Evolutionary conservation across 2,329 filamentous ascomycete genomes (phyloP), one percentile per base, ranked within the genome.

Genomic region (Arthrobotrys musiformis): DNA sequence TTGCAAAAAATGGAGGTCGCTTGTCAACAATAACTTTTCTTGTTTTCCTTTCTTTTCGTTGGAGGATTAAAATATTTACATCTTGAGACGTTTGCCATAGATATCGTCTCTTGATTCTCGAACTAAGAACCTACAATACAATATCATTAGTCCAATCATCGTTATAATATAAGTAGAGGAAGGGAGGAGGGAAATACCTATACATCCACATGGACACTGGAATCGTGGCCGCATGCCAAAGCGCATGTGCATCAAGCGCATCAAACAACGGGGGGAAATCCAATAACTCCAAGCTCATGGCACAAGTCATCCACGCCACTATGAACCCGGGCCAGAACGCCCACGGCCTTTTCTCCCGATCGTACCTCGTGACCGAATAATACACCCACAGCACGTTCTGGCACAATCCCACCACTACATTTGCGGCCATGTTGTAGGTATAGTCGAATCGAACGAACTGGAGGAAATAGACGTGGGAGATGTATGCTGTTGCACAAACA

Each of bases 141-240:
- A 24, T 3, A 4, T 2, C 11, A 13, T 72, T 64, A 72, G 37
- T 40, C 11, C 44, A 24, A 4, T 28, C 37, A 17, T 7, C 54
- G 28, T 26, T 8, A 50, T 28, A 26, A 50, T 9, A 40, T 13
- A 54, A 15, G 19, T 40, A 48, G 7, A n/a, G 15, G 13, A 17
- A 50, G 28, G 30, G n/a, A 22, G 44, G 33, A 35, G 28, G 9
- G 37, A 35, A 48, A 50, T 33, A 78, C 74, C 74, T 44, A 28
- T 99, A 99, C 92, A 92, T 97, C 86, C 97, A 88, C 60, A 95
- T 86, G 0, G 93, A 93, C 8, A 95, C 95, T 33, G 88, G 88
- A 61, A 99, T 94, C 0, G 95, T 99, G 70, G 94, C 93, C 78
- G 97, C 83, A 87, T 99, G 95, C 95, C 95, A 99, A 79, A 99